phyloP scores from a whole-genome alignment of 1,139 yeast species.

The Yamadazyma taylorii region DNA sequence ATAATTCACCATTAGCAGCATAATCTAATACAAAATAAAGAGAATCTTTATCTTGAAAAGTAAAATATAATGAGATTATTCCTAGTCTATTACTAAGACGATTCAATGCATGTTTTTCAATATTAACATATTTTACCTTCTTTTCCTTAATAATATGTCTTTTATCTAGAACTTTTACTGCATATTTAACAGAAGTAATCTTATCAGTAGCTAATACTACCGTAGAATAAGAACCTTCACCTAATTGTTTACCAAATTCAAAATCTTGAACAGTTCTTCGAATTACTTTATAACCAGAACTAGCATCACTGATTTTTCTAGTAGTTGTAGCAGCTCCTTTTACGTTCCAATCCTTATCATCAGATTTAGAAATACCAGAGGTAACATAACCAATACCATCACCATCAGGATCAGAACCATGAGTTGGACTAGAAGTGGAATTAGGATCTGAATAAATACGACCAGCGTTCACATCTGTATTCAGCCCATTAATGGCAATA shows the following conservation, averaged over 20 bases:
- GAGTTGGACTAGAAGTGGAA: no score
- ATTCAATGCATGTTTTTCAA: constrained; percentile 90
- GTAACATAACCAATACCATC: constrained; percentile 2
- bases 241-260: constrained; percentile 80
- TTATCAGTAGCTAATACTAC: constrained; percentile 85
- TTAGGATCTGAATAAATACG: background rate
- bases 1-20: constrained; percentile 90
- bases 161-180: constrained; percentile 89
- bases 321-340: constrained; percentile 47
- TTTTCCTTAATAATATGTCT: constrained; percentile 93
- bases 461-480: background rate
- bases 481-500: constrained; percentile 4
- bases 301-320: constrained; percentile 21
- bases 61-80: constrained; percentile 81
- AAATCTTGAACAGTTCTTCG: constrained; percentile 80
- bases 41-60: constrained; percentile 89
- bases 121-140: constrained; percentile 93
- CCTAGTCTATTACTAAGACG: constrained; percentile 73
- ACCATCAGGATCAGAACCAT: no score
- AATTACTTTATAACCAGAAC: constrained; percentile 25
- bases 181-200: constrained; percentile 71
- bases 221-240: constrained; percentile 96
- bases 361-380: background rate
- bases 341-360: constrained; percentile 32
- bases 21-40: constrained; percentile 89